These are phyloP conservation scores for Metschnikowia arizonensis DNA, from an alignment of 805 yeast genomes.

Conservation along the genomic window DNA sequence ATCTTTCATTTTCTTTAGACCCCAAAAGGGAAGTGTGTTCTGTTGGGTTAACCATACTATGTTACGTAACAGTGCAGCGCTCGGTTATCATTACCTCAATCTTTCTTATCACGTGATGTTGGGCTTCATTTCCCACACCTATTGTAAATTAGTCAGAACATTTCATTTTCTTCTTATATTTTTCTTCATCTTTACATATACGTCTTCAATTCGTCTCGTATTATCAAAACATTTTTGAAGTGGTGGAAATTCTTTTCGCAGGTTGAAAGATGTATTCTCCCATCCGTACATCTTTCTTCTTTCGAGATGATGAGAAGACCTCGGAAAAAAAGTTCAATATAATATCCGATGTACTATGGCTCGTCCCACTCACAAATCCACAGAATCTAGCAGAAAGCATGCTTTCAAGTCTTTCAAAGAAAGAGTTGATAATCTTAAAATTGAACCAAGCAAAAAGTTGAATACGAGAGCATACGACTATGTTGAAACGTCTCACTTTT, in stretches of 20 bases:
- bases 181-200: background rate
- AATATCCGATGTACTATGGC: slow-evolving; percentile 3
- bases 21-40: slow-evolving; percentile 3
- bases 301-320: slow-evolving; percentile 15
- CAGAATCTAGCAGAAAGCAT: slow-evolving; percentile 53
- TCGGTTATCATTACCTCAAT: background rate
- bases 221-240: background rate
- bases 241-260: background rate
- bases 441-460: slow-evolving; percentile 63
- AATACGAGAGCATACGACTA: slow-evolving; percentile 61
- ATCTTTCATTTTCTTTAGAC: slow-evolving; percentile 9
- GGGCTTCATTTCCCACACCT: background rate
- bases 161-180: background rate
- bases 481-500: slow-evolving; percentile 72
- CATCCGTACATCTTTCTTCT: slow-evolving; percentile 15
- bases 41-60: background rate
- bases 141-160: too few species aligned
- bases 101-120: background rate
- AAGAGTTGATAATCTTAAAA: slow-evolving; percentile 75
- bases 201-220: background rate
- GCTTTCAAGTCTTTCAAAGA: slow-evolving; percentile 77
- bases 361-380: slow-evolving; percentile 31
- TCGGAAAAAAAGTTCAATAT: slow-evolving; percentile 2
- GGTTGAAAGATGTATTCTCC: background rate
- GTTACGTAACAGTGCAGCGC: background rate